These are phyloP conservation scores for Panicum miliaceum DNA, from an alignment of 176 grass and related monocot genomes.

Conservation along the genomic window DNA sequence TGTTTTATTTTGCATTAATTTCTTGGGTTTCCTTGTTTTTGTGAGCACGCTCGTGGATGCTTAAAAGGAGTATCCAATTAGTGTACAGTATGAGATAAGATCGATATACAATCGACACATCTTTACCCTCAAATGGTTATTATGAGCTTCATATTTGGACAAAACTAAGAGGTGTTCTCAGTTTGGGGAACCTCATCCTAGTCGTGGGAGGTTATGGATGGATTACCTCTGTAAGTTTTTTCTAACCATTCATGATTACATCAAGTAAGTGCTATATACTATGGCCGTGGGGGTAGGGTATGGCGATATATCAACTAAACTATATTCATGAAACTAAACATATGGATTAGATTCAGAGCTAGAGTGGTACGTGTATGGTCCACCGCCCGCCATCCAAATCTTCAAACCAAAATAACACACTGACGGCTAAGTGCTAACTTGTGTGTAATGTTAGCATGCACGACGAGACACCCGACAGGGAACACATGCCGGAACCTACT, in stretches of 20 bases:
- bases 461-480: not conserved
- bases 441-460: not conserved
- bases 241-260: not conserved
- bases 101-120: too few species aligned
- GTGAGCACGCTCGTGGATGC: not conserved
- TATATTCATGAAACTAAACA: not conserved
- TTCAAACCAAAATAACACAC: not conserved
- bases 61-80: not conserved
- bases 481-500: not conserved
- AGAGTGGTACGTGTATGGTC: not conserved
- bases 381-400: not conserved
- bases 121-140: too few species aligned
- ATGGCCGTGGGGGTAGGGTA: too few species aligned
- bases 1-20: too few species aligned
- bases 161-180: too few species aligned
- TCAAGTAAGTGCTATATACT: too few species aligned
- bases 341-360: not conserved
- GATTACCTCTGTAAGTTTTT: not conserved
- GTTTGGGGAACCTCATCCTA: too few species aligned
- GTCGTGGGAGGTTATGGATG: not conserved
- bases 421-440: not conserved
- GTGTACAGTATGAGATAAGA: too few species aligned
- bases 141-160: too few species aligned
- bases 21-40: too few species aligned
- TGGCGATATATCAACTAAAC: not conserved